Conservation (phyloP, 371 early-diverging fungal species). For the Nematocida parisii region DNA sequence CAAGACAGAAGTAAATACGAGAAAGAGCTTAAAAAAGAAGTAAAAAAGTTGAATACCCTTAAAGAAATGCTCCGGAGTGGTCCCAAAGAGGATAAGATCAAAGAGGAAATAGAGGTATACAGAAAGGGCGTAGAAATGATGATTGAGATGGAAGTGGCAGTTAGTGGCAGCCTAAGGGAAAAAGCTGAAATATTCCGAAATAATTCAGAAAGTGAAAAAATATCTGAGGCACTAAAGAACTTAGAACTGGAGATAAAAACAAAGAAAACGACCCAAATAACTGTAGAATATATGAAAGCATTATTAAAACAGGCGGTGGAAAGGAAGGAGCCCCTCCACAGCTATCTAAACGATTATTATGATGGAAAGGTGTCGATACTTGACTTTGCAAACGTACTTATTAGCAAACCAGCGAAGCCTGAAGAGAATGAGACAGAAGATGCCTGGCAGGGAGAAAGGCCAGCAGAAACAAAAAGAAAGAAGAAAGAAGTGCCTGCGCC, state of each 20-base stretch:
- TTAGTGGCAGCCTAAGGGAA: neutral
- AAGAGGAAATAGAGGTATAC: constrained; percentile 53
- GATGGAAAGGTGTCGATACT: constrained; percentile 25
- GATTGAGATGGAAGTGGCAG: constrained; percentile 36
- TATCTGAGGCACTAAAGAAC: constrained; percentile 23
- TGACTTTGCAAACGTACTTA: neutral
- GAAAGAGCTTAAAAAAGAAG: constrained; percentile 52
- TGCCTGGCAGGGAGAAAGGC: constrained; percentile 38
- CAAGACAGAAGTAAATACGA: constrained; percentile 34
- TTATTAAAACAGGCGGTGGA: constrained; percentile 2
- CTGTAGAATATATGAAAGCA: constrained; percentile 3
- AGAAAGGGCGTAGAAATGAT: constrained; percentile 51
- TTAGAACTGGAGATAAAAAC: constrained; percentile 34
- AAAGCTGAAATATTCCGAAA: constrained; percentile 18
- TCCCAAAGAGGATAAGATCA: constrained; percentile 49
- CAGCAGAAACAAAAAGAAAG: constrained; percentile 4
- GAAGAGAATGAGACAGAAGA: neutral
- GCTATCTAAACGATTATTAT: constrained; percentile 27
- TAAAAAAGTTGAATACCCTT: constrained; percentile 25
- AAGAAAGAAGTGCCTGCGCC: constrained; percentile 7
- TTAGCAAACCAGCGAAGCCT: neutral
- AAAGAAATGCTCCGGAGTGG: constrained; percentile 38
- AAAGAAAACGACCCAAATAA: constrained; percentile 13
- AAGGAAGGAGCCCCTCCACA: neutral
- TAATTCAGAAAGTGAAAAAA: constrained; percentile 4